Evolutionary conservation across 78 protist species (phyloP).

Genomic region (Isochrysis galbana): DNA sequence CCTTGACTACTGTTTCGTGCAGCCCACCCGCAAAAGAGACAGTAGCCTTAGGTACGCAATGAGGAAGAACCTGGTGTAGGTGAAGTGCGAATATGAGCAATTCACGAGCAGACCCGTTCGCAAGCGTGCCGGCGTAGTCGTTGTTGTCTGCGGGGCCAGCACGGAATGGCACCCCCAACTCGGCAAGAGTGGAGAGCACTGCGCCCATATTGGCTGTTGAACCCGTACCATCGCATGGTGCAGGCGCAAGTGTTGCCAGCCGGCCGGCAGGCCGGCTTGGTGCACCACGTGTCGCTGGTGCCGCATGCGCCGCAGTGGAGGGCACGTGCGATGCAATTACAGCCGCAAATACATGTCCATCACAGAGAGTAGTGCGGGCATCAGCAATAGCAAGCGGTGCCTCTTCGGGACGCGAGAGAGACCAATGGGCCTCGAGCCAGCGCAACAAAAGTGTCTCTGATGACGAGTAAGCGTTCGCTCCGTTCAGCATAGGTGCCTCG

Average conservation of each 20-base stretch:
- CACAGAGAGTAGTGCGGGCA: too few relatives aligned
- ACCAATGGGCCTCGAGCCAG: too few relatives aligned
- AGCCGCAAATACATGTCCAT: constrained; percentile 40
- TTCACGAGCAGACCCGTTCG: too few relatives aligned
- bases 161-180: neutral
- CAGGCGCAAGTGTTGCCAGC: neutral
- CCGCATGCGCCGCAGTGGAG: too few relatives aligned
- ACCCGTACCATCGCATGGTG: neutral
- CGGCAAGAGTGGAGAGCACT: neutral
- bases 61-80: constrained; percentile 58
- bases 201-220: neutral
- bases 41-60: constrained; percentile 58
- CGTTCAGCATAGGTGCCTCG: too few relatives aligned
- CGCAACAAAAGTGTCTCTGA: too few relatives aligned
- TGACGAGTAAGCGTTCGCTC: too few relatives aligned
- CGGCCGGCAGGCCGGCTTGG: too few relatives aligned
- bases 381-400: too few relatives aligned
- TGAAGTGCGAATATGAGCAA: constrained; percentile 37
- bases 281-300: too few relatives aligned
- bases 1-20: constrained; percentile 30
- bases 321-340: constrained; percentile 42
- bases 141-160: neutral
- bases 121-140: constrained; percentile 17
- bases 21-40: constrained; percentile 48
- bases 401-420: too few relatives aligned